Conservation (phyloP, 441 rosid genomes). For the Eruca vesicaria region DNA sequence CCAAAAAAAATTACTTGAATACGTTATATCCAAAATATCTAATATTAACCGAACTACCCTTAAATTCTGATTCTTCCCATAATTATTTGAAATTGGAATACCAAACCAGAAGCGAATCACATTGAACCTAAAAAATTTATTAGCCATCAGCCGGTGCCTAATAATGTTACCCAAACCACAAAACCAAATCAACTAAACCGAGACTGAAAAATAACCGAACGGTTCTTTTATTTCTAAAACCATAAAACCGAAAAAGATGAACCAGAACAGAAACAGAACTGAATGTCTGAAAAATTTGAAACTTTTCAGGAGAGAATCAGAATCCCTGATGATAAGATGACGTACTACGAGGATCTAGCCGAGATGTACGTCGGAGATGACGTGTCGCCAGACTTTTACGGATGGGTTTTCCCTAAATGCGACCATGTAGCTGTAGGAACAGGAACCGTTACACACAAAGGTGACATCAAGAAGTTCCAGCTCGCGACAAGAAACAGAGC, state of each 20-base stretch:
- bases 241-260: too few species aligned
- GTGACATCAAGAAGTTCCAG: constrained; percentile 92
- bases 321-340: constrained; percentile 87
- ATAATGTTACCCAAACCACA: too few species aligned
- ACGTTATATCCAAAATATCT: too few species aligned
- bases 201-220: background rate
- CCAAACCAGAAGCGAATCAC: too few species aligned
- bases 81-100: too few species aligned
- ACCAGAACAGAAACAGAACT: background rate
- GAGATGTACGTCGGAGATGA: constrained; percentile 96
- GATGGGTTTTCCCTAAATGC: constrained; percentile 96
- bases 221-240: background rate
- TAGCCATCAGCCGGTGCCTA: background rate
- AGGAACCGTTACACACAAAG: constrained; percentile 88
- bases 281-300: background rate
- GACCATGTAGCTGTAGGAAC: constrained; percentile 97
- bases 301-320: constrained; percentile 73
- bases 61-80: too few species aligned
- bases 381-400: constrained; percentile 90
- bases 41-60: too few species aligned
- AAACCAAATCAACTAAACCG: too few species aligned
- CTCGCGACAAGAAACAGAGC: constrained; percentile 84
- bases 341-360: constrained; percentile 78
- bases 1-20: too few species aligned
- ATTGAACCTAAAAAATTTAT: too few species aligned